A percentile compares a stretch with the other conserved stretches of the same genome.
phyloP scores from a whole-genome alignment of 345 rosid species.

The Eucalyptus sp. region DNA sequence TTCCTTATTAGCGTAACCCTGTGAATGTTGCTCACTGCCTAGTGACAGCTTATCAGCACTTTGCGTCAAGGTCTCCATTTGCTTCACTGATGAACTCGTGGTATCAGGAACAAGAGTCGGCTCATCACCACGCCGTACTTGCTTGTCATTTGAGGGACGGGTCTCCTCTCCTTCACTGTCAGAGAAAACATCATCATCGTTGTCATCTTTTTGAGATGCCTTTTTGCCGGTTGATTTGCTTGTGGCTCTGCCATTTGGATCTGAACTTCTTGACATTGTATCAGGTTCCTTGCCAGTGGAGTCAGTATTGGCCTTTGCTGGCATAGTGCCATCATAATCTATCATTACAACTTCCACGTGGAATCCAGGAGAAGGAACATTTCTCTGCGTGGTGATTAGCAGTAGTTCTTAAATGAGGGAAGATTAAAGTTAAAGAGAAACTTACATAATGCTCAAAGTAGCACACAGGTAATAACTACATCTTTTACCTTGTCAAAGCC shows the following conservation, averaged over 20 bases:
- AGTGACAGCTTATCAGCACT: conserved; percentile 11
- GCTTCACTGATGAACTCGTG: conserved; percentile 2
- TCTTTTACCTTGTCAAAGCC: conserved; percentile 80
- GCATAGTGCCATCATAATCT: conserved; percentile 29
- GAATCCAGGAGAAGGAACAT: conserved; percentile 87
- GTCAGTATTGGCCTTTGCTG: conserved; percentile 1
- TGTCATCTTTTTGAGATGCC: conserved; percentile 12
- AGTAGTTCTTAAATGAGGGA: neutral
- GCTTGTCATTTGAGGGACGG: conserved; percentile 15
- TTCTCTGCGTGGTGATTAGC: conserved; percentile 35
- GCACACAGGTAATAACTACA: neutral
- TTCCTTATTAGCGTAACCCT: conserved; percentile 1
- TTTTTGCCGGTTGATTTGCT: conserved; percentile 3
- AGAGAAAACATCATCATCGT: conserved; percentile 69
- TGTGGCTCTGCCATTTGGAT: neutral
- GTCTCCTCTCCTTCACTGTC: conserved; percentile 69
- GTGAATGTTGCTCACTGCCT: neutral
- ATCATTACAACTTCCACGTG: conserved; percentile 71
- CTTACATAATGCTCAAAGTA: neutral
- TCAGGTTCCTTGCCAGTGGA: conserved; percentile 5
- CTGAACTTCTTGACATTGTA: conserved; percentile 7
- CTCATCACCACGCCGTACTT: neutral
- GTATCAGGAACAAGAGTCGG: neutral
- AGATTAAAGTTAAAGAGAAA: neutral
- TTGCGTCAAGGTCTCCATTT: conserved; percentile 1